Evolutionary conservation across 345 rosid species (phyloP).

Genomic region (Populus alba): DNA sequence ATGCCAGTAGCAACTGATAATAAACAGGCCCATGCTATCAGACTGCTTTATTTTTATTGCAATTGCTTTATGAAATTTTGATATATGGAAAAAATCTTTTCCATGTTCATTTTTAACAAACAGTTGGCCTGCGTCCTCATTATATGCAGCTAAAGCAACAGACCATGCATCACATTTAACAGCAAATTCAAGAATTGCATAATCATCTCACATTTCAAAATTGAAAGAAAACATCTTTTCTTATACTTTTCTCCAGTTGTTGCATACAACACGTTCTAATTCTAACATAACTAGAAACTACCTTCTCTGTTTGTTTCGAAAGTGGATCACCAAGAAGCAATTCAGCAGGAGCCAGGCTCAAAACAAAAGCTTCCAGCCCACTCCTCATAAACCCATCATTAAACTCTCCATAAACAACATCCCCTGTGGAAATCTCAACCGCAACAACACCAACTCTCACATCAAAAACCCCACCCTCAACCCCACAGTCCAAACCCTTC

Average conservation of each 20-base stretch:
- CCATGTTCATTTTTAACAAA: neutral
- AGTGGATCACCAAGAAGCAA: constrained; percentile 68
- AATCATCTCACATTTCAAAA: neutral
- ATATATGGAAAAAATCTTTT: neutral
- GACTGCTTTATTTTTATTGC: neutral
- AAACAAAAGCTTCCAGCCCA: constrained; percentile 74
- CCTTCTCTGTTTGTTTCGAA: constrained; percentile 83
- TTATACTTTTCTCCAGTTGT: no score
- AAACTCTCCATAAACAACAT: constrained; percentile 78
- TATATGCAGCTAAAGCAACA: neutral
- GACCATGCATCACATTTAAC: no score
- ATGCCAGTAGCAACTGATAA: constrained; percentile 58
- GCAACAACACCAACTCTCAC: constrained; percentile 75
- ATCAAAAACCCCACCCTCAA: constrained; percentile 34
- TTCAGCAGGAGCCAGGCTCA: constrained; percentile 86
- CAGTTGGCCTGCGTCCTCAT: neutral
- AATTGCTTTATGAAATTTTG: neutral
- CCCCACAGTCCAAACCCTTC: constrained; percentile 28
- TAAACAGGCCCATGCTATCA: constrained; percentile 5
- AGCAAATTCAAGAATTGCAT: no score
- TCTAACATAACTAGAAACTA: constrained; percentile 7
- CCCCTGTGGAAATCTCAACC: constrained; percentile 88
- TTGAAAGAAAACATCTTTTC: neutral
- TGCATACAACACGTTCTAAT: neutral
- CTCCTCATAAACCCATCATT: constrained; percentile 70